Base-by-base conservation (phyloP, 2,329 filamentous ascomycete species). In the Alternaria burnsii region DNA sequence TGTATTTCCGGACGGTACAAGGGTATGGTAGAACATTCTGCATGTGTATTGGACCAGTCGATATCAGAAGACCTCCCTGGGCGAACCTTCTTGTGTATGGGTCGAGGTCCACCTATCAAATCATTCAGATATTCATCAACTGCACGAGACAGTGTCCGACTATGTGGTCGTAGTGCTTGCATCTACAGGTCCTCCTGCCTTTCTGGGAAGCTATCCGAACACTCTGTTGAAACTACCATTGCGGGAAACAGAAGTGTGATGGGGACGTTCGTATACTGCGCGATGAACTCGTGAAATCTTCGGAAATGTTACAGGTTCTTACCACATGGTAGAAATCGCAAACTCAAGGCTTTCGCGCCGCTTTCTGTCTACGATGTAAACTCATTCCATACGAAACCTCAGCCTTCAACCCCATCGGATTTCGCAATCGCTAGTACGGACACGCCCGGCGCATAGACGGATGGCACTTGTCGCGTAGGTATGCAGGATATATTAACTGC, bases 401-500 rank as follows among this genome's bases (percentile, higher is more conserved):
- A 11, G 44, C 9, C 14, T 14, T 16, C 44, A 1, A 20, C 1
- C 5, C 22, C 26, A 47, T 47, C 5, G 44, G 12, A 1, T 5
- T 47, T 47, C 28, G 11, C 10, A 22, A 52, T 4, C 7, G 10
- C 36, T 16, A 18, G 2, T 41, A 10, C 28, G 10, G n/a, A 16
- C 20, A 22, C 6, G 5, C 6, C 28, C 44, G 11, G 30, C 18
- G 28, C 44, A 47, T 14, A 6, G 2, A 32, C 44, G 28, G 44
- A 32, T 22, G 30, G 44, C 10, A 42, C 18, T 16, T 20, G 11
- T 9, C 20, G 18, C 28, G 44, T 7, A 48, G 12, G 28, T 16
- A 52, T 52, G 50, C 51, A 5, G 42, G 32, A 55, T 47, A 47
- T 9, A 47, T 47, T 47, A 55, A 47, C 22, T 40, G 52, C 34